phyloP scores from a whole-genome alignment of 192 early-diverging fungal genomes.

The Backusella liffmaniae region DNA sequence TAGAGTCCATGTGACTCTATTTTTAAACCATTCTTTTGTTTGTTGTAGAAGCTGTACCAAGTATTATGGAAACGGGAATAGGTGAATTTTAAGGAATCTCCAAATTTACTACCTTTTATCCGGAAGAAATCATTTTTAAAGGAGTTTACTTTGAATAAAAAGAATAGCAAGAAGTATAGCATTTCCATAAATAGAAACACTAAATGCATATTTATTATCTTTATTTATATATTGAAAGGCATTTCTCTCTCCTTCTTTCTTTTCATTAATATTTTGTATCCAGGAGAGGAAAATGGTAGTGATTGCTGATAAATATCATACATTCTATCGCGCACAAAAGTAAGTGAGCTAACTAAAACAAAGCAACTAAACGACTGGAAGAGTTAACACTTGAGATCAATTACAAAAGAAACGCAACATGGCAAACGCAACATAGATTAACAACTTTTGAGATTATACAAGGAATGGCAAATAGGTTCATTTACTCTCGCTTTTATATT shows the following conservation, averaged over 20 bases:
- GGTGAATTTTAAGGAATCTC: neutral
- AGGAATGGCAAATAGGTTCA: conserved; percentile 56
- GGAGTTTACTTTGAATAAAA: neutral
- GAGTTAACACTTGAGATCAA: neutral
- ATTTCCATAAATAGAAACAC: neutral
- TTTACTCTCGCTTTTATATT: conserved; percentile 59
- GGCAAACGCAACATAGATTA: conserved; percentile 47
- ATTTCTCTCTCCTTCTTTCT: neutral
- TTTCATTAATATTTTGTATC: neutral
- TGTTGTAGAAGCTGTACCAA: neutral
- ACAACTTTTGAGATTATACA: conserved; percentile 49
- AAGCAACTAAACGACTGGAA: neutral
- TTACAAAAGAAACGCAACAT: conserved; percentile 1
- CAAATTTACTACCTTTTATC: neutral
- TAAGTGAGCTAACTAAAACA: neutral
- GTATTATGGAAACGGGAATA: neutral
- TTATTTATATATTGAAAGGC: neutral
- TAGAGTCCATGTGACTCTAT: neutral
- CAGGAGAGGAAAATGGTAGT: neutral
- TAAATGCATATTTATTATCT: neutral
- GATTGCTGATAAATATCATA: conserved; percentile 1
- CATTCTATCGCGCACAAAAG: neutral
- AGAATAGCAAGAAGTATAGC: neutral
- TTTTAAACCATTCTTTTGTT: neutral
- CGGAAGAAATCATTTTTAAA: neutral